These are phyloP conservation scores for Macrotyloma uniflorum DNA, from an alignment of 306 rosid genomes.

Conservation along the genomic window DNA sequence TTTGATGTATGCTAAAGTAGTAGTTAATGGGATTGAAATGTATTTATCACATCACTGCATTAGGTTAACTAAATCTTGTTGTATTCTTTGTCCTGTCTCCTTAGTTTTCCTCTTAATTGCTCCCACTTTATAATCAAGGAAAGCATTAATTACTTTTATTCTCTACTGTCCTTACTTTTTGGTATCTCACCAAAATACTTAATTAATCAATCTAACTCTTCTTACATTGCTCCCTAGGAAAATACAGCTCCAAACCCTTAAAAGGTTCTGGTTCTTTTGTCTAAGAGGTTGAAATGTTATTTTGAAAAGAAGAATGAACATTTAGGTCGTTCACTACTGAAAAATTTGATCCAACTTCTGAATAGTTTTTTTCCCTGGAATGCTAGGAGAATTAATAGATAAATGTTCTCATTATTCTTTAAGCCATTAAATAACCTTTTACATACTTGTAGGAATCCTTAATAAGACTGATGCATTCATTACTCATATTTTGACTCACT, in stretches of 20 bases:
- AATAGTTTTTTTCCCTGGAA: not conserved
- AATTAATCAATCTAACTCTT: not conserved
- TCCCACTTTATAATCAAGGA: not conserved
- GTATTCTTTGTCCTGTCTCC: not conserved
- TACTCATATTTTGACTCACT: not conserved
- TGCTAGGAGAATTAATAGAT: not conserved
- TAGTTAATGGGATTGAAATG: not conserved
- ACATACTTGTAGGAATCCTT: not conserved
- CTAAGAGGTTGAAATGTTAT: not conserved
- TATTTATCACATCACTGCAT: not conserved
- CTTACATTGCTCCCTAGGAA: not conserved
- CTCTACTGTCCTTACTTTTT: not conserved
- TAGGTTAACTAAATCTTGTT: not conserved
- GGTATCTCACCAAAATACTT: not conserved
- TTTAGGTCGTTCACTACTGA: not conserved
- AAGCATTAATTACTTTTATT: not conserved
- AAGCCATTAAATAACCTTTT: not conserved
- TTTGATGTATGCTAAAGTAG: constrained; percentile 2
- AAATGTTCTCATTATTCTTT: not conserved
- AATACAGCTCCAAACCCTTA: not conserved
- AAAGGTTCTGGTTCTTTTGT: not conserved
- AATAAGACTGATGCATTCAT: not conserved
- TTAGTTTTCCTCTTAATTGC: constrained; percentile 5
- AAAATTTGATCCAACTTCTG: not conserved
- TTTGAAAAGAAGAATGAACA: not conserved